A percentile compares a stretch with the other conserved stretches of the same genome.
phyloP scores from a whole-genome alignment of 129 eudicot genomes.

The Solidago caesia region DNA sequence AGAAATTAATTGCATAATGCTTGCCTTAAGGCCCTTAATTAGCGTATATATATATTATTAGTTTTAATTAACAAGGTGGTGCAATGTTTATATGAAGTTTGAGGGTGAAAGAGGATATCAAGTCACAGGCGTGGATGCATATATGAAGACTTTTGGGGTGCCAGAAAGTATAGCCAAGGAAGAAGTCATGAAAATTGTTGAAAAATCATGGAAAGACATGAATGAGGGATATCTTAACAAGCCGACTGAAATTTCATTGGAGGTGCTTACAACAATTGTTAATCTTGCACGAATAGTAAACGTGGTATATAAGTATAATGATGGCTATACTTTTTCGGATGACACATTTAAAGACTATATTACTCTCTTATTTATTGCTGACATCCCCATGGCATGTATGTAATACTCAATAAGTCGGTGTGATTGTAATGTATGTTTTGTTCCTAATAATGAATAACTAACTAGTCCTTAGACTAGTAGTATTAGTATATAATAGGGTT shows the following conservation, averaged over 20 bases:
- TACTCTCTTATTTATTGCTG: background rate
- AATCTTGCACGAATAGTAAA: background rate
- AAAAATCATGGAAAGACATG: background rate
- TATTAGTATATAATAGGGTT: too few relatives aligned
- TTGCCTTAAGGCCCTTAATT: too few relatives aligned
- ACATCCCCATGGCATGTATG: background rate
- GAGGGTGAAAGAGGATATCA: background rate
- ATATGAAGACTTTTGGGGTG: background rate
- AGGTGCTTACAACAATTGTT: background rate
- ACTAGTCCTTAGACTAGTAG: too few relatives aligned
- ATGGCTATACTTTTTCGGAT: background rate
- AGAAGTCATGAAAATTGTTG: background rate
- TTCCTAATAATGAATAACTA: too few relatives aligned
- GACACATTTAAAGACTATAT: background rate
- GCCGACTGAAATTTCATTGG: background rate
- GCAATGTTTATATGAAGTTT: background rate
- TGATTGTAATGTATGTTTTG: too few relatives aligned
- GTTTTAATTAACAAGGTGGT: too few relatives aligned
- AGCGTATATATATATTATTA: too few relatives aligned
- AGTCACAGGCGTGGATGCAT: background rate
- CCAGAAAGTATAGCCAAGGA: background rate
- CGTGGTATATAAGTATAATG: background rate
- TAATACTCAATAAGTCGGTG: too few relatives aligned
- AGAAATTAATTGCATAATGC: background rate
- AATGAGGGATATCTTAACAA: background rate